These are phyloP conservation scores for Gossypium anomalum DNA, from an alignment of 345 rosid species.

Conservation along the genomic window DNA sequence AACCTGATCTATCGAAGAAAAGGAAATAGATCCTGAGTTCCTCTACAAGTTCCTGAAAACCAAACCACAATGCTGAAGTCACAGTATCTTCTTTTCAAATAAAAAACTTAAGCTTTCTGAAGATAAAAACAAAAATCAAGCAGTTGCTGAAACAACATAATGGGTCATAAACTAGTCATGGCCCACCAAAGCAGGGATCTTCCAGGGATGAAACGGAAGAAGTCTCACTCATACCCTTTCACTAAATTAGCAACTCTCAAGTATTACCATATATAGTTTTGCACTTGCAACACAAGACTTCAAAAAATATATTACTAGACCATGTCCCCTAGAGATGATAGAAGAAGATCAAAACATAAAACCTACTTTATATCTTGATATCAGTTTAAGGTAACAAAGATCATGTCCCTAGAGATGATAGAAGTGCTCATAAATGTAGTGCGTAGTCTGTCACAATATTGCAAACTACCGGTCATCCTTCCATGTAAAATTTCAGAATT, in stretches of 20 bases:
- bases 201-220: not conserved
- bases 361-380: too few relatives aligned
- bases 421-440: not conserved
- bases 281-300: not conserved
- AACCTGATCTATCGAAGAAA: conserved; percentile 80
- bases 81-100: not conserved
- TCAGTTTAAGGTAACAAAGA: too few relatives aligned
- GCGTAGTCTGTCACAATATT: not conserved
- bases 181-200: not conserved
- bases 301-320: not conserved
- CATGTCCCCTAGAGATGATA: not conserved
- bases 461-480: not conserved
- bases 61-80: conserved; percentile 10
- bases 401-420: not conserved
- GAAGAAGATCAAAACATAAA: not conserved
- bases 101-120: not conserved
- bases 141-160: not conserved
- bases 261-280: not conserved
- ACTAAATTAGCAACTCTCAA: not conserved
- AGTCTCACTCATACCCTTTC: not conserved
- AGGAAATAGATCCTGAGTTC: conserved; percentile 57
- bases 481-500: not conserved
- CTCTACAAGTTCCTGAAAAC: conserved; percentile 57
- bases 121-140: not conserved
- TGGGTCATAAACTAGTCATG: not conserved